These are phyloP conservation scores for Calamus simplicifolius DNA, from an alignment of 176 grass and related monocot genomes.

Conservation along the genomic window DNA sequence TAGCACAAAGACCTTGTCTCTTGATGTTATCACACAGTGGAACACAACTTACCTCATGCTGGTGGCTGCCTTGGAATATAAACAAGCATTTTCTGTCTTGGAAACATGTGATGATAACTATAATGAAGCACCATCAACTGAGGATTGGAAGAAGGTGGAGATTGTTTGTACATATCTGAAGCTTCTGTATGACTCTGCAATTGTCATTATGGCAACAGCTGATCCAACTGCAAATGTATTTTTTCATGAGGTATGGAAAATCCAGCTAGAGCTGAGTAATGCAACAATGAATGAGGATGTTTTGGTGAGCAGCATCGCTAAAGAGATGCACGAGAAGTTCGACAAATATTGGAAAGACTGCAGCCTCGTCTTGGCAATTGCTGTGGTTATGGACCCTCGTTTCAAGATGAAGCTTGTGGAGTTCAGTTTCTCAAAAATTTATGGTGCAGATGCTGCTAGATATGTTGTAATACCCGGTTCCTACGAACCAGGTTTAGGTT, in stretches of 20 bases:
- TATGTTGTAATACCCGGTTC: too few relatives aligned
- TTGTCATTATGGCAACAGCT: constrained; percentile 47
- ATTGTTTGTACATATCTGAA: constrained; percentile 57
- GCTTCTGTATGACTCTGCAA: constrained; percentile 65
- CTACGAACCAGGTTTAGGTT: too few relatives aligned
- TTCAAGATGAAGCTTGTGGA: constrained; percentile 95
- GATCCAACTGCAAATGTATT: constrained; percentile 76
- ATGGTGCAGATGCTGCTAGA: constrained; percentile 47
- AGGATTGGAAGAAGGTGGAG: constrained; percentile 77
- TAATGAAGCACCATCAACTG: constrained; percentile 62
- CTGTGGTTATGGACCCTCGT: constrained; percentile 84
- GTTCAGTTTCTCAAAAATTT: constrained; percentile 89
- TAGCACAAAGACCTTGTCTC: constrained; percentile 56
- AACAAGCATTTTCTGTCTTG: constrained; percentile 50
- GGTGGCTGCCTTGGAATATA: constrained; percentile 75
- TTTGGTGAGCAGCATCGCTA: constrained; percentile 45
- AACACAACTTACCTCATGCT: constrained; percentile 88
- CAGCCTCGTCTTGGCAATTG: constrained; percentile 72
- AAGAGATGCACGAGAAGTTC: constrained; percentile 81
- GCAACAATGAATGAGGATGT: constrained; percentile 43
- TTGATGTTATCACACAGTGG: constrained; percentile 85
- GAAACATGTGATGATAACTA: constrained; percentile 84
- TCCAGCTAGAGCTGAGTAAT: constrained; percentile 61
- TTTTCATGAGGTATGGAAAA: constrained; percentile 87
- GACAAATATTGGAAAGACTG: constrained; percentile 97